Percentiles rank a stretch among this genome's conserved stretches.
These are phyloP conservation scores for Pulveroboletus sp. DNA, from an alignment of 1,284 basidiomycete species.

Conservation along the genomic window DNA sequence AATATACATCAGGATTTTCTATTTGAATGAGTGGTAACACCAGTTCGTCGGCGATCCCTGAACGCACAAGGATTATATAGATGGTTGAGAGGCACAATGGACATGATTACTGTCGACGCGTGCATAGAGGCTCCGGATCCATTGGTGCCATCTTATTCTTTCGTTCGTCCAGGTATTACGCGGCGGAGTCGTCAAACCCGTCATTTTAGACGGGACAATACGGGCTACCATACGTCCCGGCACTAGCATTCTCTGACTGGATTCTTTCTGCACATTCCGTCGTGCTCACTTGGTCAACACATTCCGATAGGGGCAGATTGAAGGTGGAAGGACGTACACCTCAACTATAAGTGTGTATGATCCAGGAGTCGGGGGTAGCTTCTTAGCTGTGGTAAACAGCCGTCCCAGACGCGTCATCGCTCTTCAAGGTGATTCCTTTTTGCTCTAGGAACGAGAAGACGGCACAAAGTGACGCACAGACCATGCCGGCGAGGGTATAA, in stretches of 20 bases:
- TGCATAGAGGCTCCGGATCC: no score
- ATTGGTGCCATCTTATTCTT: no score
- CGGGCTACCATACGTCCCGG: not conserved
- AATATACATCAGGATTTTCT: not conserved
- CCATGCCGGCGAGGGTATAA: constrained; percentile 14
- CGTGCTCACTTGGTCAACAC: not conserved
- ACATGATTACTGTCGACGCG: no score
- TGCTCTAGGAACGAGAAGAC: not conserved
- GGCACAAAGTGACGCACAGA: constrained; percentile 1
- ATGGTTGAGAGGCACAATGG: no score
- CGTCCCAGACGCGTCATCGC: not conserved
- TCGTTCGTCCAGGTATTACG: not conserved
- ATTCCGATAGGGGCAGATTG: not conserved
- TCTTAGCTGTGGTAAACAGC: constrained; percentile 11
- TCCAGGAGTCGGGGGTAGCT: not conserved
- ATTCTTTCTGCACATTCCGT: not conserved
- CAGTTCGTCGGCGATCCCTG: not conserved
- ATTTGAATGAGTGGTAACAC: not conserved
- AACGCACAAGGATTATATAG: no score
- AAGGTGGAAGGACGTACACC: constrained; percentile 4
- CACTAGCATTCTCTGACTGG: constrained; percentile 3
- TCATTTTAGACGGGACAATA: not conserved
- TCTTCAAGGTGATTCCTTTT: not conserved
- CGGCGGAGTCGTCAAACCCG: not conserved
- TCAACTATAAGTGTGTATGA: not conserved